Evolutionary conservation across 2,329 filamentous ascomycete species (phyloP), one percentile per base, ranked within the genome.

Genomic region (Phaeosphaeriaceae sp.): DNA sequence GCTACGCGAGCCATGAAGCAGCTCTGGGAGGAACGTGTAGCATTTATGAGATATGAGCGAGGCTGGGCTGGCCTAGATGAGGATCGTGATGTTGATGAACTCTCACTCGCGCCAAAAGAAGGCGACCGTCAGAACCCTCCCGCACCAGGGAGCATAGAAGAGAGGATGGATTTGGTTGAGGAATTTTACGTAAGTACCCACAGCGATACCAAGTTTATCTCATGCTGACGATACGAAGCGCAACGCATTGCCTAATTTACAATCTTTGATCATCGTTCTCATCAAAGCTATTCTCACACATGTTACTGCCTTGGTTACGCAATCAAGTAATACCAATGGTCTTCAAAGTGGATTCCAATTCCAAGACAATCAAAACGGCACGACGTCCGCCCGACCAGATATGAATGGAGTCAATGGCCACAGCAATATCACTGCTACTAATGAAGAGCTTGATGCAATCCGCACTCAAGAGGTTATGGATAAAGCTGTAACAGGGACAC

Each of bases 1-100:
- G 96, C 96, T 82, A 96, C 92, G 0, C 83, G 94, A 52, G 90
- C 90, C 4, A 93, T 95, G 75, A 86, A 90, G 46, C 94, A 99
- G 74, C 79, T 99, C 12, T 99, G 94, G 93, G 89, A 96, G 60
- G 92, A 96, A 70, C 85, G 94, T 39, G 92, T 97, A 64, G 85
- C 85, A 21, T 99, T 95, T 60, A 87, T 97, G 76, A 93, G 89
- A 66, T 95, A 90, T 60, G 93, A 97, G 64, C 83, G 94, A 46
- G 94, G 94, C 8, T 99, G 92, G 90, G 86, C 88, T 50, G 79
- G 80, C 7, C 67, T 70, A 6, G 71, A 78, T 41, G 73, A 79
- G 8, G 73, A 79, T 42, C 72, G 75, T n/a, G 66, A 72, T 45
- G 47, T 83, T 76, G 73, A 78, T 49, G 65, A 74, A 23, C 57